phyloP scores from a whole-genome alignment of 176 grass and related monocot species.

The Avena atlantica region DNA sequence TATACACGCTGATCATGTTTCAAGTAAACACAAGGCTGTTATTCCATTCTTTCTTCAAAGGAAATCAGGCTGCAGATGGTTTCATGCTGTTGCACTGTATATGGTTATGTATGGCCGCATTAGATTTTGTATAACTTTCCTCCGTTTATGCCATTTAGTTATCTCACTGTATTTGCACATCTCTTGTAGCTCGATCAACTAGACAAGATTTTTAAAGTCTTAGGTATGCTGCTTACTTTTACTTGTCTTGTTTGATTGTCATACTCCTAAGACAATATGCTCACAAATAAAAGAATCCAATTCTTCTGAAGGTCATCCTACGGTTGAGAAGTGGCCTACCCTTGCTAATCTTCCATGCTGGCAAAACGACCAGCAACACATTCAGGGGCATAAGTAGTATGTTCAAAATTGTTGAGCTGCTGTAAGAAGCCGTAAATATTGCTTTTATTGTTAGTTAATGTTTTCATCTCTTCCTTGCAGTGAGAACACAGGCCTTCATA shows the following conservation, averaged over 20 bases:
- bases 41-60: background rate
- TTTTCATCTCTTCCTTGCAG: slow-evolving; percentile 55
- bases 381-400: slow-evolving; percentile 93
- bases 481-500: slow-evolving; percentile 90
- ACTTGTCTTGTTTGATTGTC: slow-evolving; percentile 30
- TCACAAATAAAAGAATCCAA: slow-evolving; percentile 26
- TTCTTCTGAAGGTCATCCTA: slow-evolving; percentile 84
- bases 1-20: slow-evolving; percentile 17
- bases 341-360: slow-evolving; percentile 90
- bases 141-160: slow-evolving; percentile 37
- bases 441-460: slow-evolving; percentile 24
- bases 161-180: slow-evolving; percentile 53
- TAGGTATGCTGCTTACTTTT: slow-evolving; percentile 67
- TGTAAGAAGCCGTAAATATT: slow-evolving; percentile 21
- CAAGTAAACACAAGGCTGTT: slow-evolving; percentile 5
- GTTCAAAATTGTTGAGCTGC: slow-evolving; percentile 42
- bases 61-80: slow-evolving; percentile 23
- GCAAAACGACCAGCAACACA: slow-evolving; percentile 89
- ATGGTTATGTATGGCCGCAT: background rate
- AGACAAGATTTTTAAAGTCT: slow-evolving; percentile 99
- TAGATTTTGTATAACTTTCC: slow-evolving; percentile 13
- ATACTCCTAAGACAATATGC: background rate
- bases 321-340: slow-evolving; percentile 96
- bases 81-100: slow-evolving; percentile 28
- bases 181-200: slow-evolving; percentile 92